Evolutionary conservation across 345 rosid species (phyloP).

Genomic region (Citrus glauca): DNA sequence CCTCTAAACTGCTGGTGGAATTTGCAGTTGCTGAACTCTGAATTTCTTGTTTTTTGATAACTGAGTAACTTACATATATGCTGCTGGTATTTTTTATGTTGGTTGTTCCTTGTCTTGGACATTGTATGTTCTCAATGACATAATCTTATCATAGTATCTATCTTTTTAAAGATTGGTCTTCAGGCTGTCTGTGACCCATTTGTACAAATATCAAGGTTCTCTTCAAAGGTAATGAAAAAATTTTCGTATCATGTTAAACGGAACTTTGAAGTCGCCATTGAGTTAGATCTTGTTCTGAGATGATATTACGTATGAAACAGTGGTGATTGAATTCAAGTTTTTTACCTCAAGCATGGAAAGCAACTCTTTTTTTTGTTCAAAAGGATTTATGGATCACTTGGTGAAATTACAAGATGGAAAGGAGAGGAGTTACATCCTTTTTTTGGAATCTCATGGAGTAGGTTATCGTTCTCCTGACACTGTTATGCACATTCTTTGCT

Average conservation of each 20-base stretch:
- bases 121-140: not conserved
- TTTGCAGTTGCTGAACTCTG: not conserved
- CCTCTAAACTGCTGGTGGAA: not conserved
- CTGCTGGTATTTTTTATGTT: not conserved
- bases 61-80: not conserved
- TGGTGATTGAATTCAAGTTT: too few species aligned
- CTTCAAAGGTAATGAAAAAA: not conserved
- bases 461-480: not conserved
- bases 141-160: not conserved
- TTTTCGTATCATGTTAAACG: too few species aligned
- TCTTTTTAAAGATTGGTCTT: not conserved
- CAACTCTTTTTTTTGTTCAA: too few species aligned
- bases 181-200: not conserved
- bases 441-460: too few species aligned
- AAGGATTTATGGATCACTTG: too few species aligned
- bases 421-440: too few species aligned
- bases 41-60: not conserved
- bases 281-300: too few species aligned
- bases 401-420: too few species aligned
- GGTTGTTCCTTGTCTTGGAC: not conserved
- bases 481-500: not conserved
- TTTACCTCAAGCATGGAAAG: too few species aligned
- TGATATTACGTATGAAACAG: too few species aligned
- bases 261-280: too few species aligned
- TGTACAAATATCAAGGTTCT: not conserved